Evolutionary conservation across 2,329 filamentous ascomycete species (phyloP), one percentile per base, ranked within the genome.

Genomic region (Diplocarpon mali): DNA sequence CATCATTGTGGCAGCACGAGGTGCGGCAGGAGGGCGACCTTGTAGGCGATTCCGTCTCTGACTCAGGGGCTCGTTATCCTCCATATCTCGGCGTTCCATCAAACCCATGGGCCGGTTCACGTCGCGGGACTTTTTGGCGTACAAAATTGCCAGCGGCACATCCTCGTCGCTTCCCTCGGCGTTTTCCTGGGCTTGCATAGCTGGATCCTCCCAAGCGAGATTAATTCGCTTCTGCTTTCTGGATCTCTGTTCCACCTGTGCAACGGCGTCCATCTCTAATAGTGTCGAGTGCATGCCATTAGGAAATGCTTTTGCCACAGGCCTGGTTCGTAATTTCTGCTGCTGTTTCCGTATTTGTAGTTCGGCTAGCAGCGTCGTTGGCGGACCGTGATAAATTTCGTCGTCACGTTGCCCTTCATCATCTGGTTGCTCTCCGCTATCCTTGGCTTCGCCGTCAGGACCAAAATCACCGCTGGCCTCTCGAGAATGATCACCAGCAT

Each of bases 291-390:
- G 86, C 73, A 94, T 81, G n/a, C 87, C 89, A 44, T 83, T 80
- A 15, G 83, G 81, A 54, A 70, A 71, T 2, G 66, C 65, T 36
- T 72, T 76, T 28, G 75, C 71, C 16, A 80, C 72, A 12, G 83
- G 83, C 16, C 80, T 76, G 27, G 82, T 92, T 30, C 92, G 80
- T 50, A 80, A 71, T 63, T 86, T 89, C 57, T 93, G 82, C 55
- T 95, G 85, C 48, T 85, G 80, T 62, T 98, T 96, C 40, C 92
- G 83, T 52, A 94, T 68, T 61, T 95, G 87, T 7, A 98, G 70
- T 62, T 98, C 92, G 0, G 92, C 92, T 17, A 98, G 75, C 0
- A 98, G 72, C 0, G 92, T 98, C 1, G 88, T 94, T 0, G 92
- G 92, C 3, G 80, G 75, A 0, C 85, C 86, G 42, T 80, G 72